phyloP scores from a whole-genome alignment of 2,329 filamentous ascomycete species.

The Chalaropsis thielavioides region DNA sequence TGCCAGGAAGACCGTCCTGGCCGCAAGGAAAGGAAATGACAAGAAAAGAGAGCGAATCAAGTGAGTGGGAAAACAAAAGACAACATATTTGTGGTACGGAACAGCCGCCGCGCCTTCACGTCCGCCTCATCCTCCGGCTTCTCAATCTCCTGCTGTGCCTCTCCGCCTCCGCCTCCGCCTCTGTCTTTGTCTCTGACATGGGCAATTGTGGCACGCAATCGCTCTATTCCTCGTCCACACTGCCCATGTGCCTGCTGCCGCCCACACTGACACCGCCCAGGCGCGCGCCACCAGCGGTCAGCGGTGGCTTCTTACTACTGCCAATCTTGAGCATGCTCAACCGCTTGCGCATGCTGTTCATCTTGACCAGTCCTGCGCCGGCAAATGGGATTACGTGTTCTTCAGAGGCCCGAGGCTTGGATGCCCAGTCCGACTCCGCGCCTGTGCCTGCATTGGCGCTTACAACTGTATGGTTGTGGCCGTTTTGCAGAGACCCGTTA shows the following conservation, averaged over 20 bases:
- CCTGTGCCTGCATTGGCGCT: slow-evolving; percentile 22
- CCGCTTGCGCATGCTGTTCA: slow-evolving; percentile 58
- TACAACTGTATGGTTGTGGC: neutral
- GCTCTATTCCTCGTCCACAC: slow-evolving; percentile 40
- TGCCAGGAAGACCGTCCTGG: neutral
- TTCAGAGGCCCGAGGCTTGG: slow-evolving; percentile 12
- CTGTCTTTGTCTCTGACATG: neutral
- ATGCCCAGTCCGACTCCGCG: slow-evolving; percentile 22
- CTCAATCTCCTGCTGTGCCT: neutral
- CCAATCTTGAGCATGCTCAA: slow-evolving; percentile 65
- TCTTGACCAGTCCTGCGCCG: slow-evolving; percentile 29
- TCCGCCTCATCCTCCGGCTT: neutral
- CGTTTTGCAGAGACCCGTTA: neutral
- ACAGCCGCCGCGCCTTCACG: neutral
- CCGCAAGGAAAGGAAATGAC: slow-evolving; percentile 12
- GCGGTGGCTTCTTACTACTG: slow-evolving; percentile 47
- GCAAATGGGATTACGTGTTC: slow-evolving; percentile 18
- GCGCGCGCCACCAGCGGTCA: slow-evolving; percentile 23
- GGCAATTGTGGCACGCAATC: neutral
- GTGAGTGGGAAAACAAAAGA: slow-evolving; percentile 11
- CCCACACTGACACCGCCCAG: neutral
- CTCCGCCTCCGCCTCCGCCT: neutral
- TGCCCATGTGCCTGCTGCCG: slow-evolving; percentile 31
- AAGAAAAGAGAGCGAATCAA: slow-evolving; percentile 10
- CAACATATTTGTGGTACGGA: neutral